Evolutionary conservation across 805 yeast species (phyloP), one percentile per base, ranked within the genome.

Genomic region (Hanseniaspora nectarophila): DNA sequence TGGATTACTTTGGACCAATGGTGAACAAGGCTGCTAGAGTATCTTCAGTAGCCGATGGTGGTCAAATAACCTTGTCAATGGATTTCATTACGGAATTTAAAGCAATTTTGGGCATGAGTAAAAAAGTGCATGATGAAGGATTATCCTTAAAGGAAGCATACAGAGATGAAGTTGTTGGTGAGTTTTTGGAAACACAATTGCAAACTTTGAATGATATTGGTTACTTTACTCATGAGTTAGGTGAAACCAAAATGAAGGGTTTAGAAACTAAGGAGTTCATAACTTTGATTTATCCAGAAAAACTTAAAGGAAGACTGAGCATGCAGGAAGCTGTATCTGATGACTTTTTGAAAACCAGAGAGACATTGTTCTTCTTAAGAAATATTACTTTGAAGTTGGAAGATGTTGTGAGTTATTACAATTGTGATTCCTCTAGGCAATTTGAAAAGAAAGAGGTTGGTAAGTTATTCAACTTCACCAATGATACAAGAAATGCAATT

Each of bases 1-100:
- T 92, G 98, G 99, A 92, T 68, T 92, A 92, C 67, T 84, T 92
- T 60, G 99, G 99, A 0, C 98, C 99, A 0, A 89, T 92, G 88
- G 99, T 92, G 31, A 92, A 92, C 61, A 75, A 95, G 48, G 86
- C 99, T 0, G 82, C 97, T 1, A 75, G 99, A 60, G 90, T 92
- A 24, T 82, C 89, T 62, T 85, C 95, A 7, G 84, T 86, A 47
- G 99, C 98, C 0, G 95, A 87, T 66, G 99, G 99, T 55, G 99
- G 99, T n/a, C 96, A 90, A 66, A 85, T 90, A 28, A 80, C 95
- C 0, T 74, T 89, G 53, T 83, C 95, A 60, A 74, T 80, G 7
- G 97, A 90, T 65, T 85, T 87, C 61, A 70, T 84, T 58, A 74
- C 75, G 43, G 95, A 85, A 61, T 76, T 87, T 61, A 73, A 73